Evolutionary conservation across 306 rosid genomes (phyloP).

Genomic region (Prunus kanzakura): DNA sequence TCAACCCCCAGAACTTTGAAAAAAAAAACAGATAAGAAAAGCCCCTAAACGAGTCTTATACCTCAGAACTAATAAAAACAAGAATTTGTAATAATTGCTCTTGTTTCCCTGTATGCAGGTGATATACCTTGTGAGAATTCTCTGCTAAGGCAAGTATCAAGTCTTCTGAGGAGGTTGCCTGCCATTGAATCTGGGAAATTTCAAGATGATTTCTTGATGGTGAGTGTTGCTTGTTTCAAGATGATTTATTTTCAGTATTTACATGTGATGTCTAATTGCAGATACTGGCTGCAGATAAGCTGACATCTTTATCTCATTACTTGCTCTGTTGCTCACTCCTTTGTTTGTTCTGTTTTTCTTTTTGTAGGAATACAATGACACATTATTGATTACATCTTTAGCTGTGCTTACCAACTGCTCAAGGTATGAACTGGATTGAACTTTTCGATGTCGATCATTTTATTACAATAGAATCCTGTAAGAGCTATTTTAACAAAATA

Average conservation of each 20-base stretch:
- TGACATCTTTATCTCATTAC: background rate
- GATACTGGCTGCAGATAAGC: background rate
- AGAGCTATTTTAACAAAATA: background rate
- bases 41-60: background rate
- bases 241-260: background rate
- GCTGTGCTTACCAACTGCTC: constrained; percentile 97
- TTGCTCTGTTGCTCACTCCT: background rate
- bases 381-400: constrained; percentile 75
- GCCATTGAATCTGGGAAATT: constrained; percentile 87
- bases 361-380: constrained; percentile 85
- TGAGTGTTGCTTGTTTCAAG: constrained; percentile 36
- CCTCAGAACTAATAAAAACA: background rate
- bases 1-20: background rate
- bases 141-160: constrained; percentile 84
- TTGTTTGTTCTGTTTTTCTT: constrained; percentile 3
- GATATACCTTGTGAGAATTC: constrained; percentile 85
- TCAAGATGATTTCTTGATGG: constrained; percentile 94
- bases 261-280: background rate
- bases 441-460: background rate
- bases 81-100: background rate
- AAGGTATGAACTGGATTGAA: constrained; percentile 45
- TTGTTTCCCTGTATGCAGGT: constrained; percentile 40
- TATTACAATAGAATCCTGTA: background rate
- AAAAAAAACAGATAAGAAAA: background rate
- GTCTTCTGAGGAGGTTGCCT: constrained; percentile 89